Base-by-base conservation (phyloP, 805 yeast genomes). In the Saturnispora besseyi region DNA sequence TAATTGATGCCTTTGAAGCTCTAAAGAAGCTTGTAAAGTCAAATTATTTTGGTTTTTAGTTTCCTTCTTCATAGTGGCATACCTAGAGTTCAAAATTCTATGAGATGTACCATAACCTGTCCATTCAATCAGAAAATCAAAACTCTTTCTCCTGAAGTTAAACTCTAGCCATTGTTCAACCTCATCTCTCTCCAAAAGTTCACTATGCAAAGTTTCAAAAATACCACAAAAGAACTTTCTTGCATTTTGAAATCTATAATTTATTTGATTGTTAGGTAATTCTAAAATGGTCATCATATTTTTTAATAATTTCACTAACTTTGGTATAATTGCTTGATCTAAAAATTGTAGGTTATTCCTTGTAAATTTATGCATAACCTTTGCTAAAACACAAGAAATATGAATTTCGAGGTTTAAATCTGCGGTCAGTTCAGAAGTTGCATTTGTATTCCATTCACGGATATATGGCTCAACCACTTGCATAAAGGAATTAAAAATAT, bases 51-150 rank as follows among this genome's bases (percentile, higher is more conserved):
- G 60, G 8, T 60, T 59, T 10, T 62, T 51, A 3, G 59, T 67
- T 11, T 66, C 70, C 40, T 69, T 70, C 15, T 79, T 72, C 79
- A 82, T 82, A 1, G 66, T 57, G 4, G 68, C 62, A 55, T 88
- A 88, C 42, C 96, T 71, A 40, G 83, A 84, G 30, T 79, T 80
- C 2, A 88, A 77, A 2, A 81, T 60, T 1, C 71, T 61, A 8
- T 78, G 74, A 24, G 80, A 71, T 47, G 78, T 82, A 2, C 98
- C 97, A 64, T 79, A 80, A 0, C 95, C 96, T 63, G 96, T 89
- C 99, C 99, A 93, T 62, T 87, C 95, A 56, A 86, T 90, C 50
- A 93, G 69, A 59, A 78, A 84, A 43, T 81, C 78, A 68, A 88
- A 90, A 53, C 95, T 85, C 2, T 87, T 84, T 30, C 85, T 80